Conservation (phyloP, 371 early-diverging fungal species). For the Cokeromyces recurvatus region DNA sequence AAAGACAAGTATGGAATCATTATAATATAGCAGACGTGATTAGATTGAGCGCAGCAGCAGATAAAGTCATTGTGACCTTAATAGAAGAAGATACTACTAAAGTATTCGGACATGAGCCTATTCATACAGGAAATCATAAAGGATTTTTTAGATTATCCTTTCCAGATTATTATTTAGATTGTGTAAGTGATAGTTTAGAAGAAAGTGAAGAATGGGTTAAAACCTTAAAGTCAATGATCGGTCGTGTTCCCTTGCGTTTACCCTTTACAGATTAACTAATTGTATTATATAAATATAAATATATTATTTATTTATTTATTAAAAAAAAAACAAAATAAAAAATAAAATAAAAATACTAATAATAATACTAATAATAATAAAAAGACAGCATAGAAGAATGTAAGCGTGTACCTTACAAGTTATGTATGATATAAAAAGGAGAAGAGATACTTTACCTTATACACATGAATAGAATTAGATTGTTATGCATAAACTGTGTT, state of each 20-base stretch:
- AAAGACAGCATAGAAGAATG: too few relatives aligned
- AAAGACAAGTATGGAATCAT: slow-evolving; percentile 20
- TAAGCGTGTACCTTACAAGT: too few relatives aligned
- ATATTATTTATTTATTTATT: too few relatives aligned
- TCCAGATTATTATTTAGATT: slow-evolving; percentile 34
- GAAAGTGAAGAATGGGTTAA: slow-evolving; percentile 48
- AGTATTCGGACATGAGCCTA: slow-evolving; percentile 22
- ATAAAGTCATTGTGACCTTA: slow-evolving; percentile 37
- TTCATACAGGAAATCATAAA: slow-evolving; percentile 23
- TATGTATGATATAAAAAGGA: too few relatives aligned
- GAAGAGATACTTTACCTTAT: too few relatives aligned
- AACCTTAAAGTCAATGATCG: slow-evolving; percentile 40
- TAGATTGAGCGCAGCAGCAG: slow-evolving; percentile 33
- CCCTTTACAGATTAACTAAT: slow-evolving; percentile 27
- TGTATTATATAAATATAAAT: too few relatives aligned
- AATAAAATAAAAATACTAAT: too few relatives aligned
- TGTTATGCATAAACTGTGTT: too few relatives aligned
- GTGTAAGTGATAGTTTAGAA: slow-evolving; percentile 31
- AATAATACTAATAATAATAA: too few relatives aligned
- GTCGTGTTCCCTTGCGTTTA: slow-evolving; percentile 31
- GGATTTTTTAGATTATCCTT: slow-evolving; percentile 40
- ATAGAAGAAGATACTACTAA: slow-evolving; percentile 18
- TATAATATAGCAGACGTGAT: slow-evolving; percentile 41
- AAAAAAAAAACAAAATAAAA: too few relatives aligned
- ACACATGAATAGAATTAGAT: too few relatives aligned